Percentiles rank a stretch among this genome's conserved stretches.
These are phyloP conservation scores for Pestalotiopsis sp. DNA, from an alignment of 2,329 filamentous ascomycete species.

Conservation along the genomic window DNA sequence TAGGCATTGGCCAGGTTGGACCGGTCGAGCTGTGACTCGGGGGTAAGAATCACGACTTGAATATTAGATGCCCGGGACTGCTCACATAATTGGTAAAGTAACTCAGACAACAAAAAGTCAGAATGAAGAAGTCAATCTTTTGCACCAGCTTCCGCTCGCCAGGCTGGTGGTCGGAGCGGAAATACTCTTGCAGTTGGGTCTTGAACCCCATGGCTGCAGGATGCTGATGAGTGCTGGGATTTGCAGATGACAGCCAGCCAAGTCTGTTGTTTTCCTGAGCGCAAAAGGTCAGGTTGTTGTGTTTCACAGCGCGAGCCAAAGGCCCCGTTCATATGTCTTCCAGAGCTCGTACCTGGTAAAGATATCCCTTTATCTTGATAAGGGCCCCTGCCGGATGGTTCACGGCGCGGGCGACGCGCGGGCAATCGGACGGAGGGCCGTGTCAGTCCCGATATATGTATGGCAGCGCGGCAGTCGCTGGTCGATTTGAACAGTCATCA, in stretches of 20 bases:
- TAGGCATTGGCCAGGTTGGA: conserved; percentile 58
- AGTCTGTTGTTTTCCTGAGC: not conserved
- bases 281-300: not conserved
- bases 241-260: not conserved
- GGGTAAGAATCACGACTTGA: not conserved
- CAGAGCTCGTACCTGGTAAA: not conserved
- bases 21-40: conserved; percentile 43
- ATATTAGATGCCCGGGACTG: not conserved
- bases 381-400: not conserved
- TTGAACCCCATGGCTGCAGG: conserved; percentile 21
- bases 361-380: not conserved
- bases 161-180: conserved; percentile 32
- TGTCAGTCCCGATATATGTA: not conserved
- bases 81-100: conserved; percentile 57
- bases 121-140: conserved; percentile 67
- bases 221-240: not conserved
- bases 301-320: not conserved
- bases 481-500: not conserved
- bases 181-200: conserved; percentile 28
- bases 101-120: conserved; percentile 65
- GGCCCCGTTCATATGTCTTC: not conserved
- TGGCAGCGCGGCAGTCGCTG: not conserved
- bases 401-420: not conserved
- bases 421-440: not conserved
- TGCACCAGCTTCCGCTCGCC: conserved; percentile 49